Evolutionary conservation across 2,329 filamentous ascomycete species (phyloP), one percentile per base, ranked within the genome.

Genomic region (Paraphoma sp.): DNA sequence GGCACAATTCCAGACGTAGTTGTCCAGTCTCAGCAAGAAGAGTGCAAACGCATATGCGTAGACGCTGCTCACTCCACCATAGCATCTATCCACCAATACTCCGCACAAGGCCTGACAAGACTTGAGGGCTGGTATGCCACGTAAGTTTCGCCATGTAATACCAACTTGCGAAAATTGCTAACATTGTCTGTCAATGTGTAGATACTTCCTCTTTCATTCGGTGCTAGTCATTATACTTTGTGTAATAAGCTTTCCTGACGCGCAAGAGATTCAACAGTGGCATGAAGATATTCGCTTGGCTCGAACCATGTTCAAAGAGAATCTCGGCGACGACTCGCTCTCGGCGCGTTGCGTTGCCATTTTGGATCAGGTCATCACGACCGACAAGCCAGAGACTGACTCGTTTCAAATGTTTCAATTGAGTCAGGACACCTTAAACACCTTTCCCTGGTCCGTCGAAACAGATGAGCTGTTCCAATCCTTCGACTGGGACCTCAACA

Each of bases 111-210:
- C 11, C 41, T 68, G 33, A 65, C 60, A 1, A 63, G 67, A 44
- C 30, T 68, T 7, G 67, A 69, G 48, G 63, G 67, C 14, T 69
- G 67, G 67, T 69, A 69, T 44, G 62, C 67, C 10, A 69, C 67
- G 67, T 69, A 52, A 63, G 67, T 60, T 1, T 14, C 0, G 30
- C 31, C 14, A 16, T n/a, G n/a, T 5, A 11, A 30, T 28, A 3
- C 33, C 10, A 36, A 36, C 2, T 36, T 14, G 33, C 14, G 14
- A 10, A 36, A 3, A 10, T 10, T 7, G 10, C 33, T 36, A 36
- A 36, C 6, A 30, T 38, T 3, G n/a, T 14, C 1, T 17, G 44
- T 48, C 62, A 31, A 62, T 9, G 10, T 44, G 17, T 6, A 69
- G 67, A 31, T 69, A 60, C 17, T 69, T 69, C 28, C 62, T 69